Evolutionary conservation across 805 yeast genomes (phyloP), one percentile per base, ranked within the genome.

Genomic region (Yarrowia sp.): DNA sequence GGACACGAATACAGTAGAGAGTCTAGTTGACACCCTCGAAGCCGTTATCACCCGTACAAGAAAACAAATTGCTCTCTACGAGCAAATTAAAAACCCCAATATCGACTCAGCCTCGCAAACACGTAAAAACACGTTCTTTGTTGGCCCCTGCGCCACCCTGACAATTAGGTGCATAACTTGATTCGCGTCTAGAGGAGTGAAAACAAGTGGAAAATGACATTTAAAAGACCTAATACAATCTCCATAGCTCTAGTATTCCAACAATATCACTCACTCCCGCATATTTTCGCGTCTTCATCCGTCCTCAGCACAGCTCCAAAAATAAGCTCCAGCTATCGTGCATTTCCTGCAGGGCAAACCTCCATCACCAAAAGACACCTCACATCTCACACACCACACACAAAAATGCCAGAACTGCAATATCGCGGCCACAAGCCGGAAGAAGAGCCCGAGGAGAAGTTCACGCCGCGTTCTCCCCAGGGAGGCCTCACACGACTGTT

Each of bases 401-500:
- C 27, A 39, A 29, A 19, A 6, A 47, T 47, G 55, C 38, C 38
- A 9, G 56, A 47, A 33, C 41, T 47, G n/a, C 39, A 32, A n/a
- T 47, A 35, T 51, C 58, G 58, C 6, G 42, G 42, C 12, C 38
- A 19, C 35, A 51, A 32, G 13, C 41, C 58, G 32, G 42, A 32
- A 32, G 42, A 32, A 9, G 42, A 35, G 32, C 19, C 41, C 6
- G 58, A 51, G n/a, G n/a, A 42, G 16, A 14, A 9, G 1, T 51
- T 51, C 33, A 51, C 41, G 16, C 58, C 58, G 5, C 31, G 58
- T 3, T 51, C 58, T 21, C 58, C 58, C 6, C 58, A 51, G 22
- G 58, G 58, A 22, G 58, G 58, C 16, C 58, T 51, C 42, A 51
- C 58, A 4, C 42, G 58, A 4, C 58, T 51, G 21, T 51, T 51